A percentile compares a stretch with the other conserved stretches of the same genome.
phyloP scores from a whole-genome alignment of 768 basidiomycete genomes.

The Lactarius hatsudake region DNA sequence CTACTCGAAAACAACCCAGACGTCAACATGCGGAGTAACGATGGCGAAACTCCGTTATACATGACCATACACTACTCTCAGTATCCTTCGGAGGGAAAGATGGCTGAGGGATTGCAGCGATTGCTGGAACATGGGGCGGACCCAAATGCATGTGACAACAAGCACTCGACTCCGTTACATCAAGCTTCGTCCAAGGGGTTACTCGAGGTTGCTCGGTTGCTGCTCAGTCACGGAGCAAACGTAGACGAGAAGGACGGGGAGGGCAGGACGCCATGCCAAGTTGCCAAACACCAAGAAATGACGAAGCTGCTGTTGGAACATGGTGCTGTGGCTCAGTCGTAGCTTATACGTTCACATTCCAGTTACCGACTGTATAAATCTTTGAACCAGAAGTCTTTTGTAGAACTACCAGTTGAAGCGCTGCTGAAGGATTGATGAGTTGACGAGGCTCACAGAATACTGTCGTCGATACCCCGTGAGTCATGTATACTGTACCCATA shows the following conservation, averaged over 20 bases:
- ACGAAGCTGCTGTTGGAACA: background rate
- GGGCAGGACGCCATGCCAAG: background rate
- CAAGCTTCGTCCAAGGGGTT: background rate
- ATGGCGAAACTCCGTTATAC: too few relatives aligned
- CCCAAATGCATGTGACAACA: background rate
- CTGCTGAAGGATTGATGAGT: too few relatives aligned
- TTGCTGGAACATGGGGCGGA: background rate
- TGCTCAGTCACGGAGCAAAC: background rate
- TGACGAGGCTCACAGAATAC: too few relatives aligned
- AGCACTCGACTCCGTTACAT: background rate
- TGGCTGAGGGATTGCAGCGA: background rate
- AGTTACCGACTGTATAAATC: slow-evolving; percentile 41
- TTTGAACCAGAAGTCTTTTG: too few relatives aligned
- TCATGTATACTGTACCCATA: too few relatives aligned
- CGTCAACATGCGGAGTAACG: background rate
- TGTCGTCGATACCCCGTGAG: too few relatives aligned
- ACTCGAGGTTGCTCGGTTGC: background rate
- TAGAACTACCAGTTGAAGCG: too few relatives aligned
- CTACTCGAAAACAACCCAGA: background rate
- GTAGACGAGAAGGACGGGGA: background rate
- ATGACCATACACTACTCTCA: too few relatives aligned
- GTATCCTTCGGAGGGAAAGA: too few relatives aligned
- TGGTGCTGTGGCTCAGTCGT: background rate
- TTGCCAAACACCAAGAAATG: background rate
- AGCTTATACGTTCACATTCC: too few relatives aligned